Evolutionary conservation across 176 grass and related monocot genomes (phyloP), one percentile per base, ranked within the genome.

Genomic region (Tillandsia fasciculata): DNA sequence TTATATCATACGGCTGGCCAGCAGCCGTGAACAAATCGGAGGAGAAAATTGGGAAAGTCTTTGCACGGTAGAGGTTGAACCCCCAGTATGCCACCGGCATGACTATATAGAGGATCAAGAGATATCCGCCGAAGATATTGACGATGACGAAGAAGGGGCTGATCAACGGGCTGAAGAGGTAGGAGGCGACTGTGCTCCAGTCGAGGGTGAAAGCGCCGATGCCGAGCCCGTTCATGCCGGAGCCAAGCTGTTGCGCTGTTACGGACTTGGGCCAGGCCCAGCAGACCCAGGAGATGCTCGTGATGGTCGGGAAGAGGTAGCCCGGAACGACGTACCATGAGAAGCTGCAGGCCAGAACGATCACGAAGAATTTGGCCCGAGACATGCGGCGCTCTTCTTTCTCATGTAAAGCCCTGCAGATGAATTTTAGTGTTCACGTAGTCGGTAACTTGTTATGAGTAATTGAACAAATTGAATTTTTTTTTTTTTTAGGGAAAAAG

Each of bases 31-130:
- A 96, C 14, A 96, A 67, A 67, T 86, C 52, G 1, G 83, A 82
- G 42, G 85, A 87, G 75, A 91, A 96, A 50, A 96, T 84, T n/a
- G 88, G 92, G 68, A 96, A 96, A 11, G 83, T 82, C 70, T 76
- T 82, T 69, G 85, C 80, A 7, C 82, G 74, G 79, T 86, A 83
- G 5, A 88, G 73, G 73, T 96, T 61, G 54, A 86, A 48, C 0
- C 86, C 81, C 92, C 92, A 96, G 53, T 96, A 96, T 0, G 75
- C 64, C 2, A 72, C 53, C 5, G 92, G 92, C 13, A 82, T 28
- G 11, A 84, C 49, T 47, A 96, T 1, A 10, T 91, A 96, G 47
- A 87, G 3, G 42, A 82, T 74, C 23, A 84, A 3, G 49, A 68
- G 59, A 2, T 83, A 96, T 14, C 92, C 92, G 0, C 84, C 48